These are phyloP conservation scores for Aspergillus neoniger DNA, from an alignment of 2,329 filamentous ascomycete genomes.

Conservation along the genomic window DNA sequence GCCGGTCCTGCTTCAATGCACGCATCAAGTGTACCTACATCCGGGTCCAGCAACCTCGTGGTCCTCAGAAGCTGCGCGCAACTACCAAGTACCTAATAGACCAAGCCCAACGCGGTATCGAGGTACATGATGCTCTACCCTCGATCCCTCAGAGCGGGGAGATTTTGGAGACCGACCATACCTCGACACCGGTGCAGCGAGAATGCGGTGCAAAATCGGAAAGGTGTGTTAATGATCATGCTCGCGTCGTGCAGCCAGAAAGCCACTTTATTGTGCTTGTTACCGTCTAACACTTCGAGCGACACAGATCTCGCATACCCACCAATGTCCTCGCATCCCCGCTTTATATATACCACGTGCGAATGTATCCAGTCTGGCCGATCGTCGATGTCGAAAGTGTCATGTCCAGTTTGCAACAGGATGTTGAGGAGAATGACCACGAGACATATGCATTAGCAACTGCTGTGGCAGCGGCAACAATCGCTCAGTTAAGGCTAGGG, in stretches of 20 bases:
- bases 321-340: slow-evolving; percentile 30
- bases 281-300: not conserved
- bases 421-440: slow-evolving; percentile 30
- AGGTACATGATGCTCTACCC: not conserved
- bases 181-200: not conserved
- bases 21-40: slow-evolving; percentile 56
- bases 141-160: not conserved
- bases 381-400: slow-evolving; percentile 51
- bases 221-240: not conserved
- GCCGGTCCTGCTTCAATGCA: slow-evolving; percentile 48
- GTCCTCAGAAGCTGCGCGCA: slow-evolving; percentile 46
- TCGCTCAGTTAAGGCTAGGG: slow-evolving; percentile 52
- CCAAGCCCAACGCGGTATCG: slow-evolving; percentile 18
- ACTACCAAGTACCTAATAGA: slow-evolving; percentile 27
- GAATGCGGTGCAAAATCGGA: not conserved
- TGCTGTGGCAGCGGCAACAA: slow-evolving; percentile 51
- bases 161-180: not conserved
- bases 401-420: slow-evolving; percentile 39
- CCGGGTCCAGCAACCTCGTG: slow-evolving; percentile 47
- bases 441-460: slow-evolving; percentile 47
- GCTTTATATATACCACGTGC: slow-evolving; percentile 52
- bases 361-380: slow-evolving; percentile 56
- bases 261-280: not conserved
- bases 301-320: slow-evolving; percentile 17
- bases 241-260: not conserved